Conservation (phyloP, 257 asterid genomes). For the Scutellaria barbata region DNA sequence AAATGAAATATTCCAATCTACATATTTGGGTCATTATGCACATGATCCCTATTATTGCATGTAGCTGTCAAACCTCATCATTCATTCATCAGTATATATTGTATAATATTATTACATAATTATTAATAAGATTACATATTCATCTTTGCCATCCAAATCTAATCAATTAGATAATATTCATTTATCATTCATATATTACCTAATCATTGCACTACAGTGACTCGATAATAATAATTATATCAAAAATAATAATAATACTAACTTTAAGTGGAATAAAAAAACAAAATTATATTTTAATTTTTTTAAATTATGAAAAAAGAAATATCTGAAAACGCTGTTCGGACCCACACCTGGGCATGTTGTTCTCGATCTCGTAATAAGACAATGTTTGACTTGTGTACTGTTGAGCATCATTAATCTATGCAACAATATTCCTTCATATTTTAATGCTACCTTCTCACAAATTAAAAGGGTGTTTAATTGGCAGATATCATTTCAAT, state of each 20-base stretch:
- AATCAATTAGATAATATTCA: background rate
- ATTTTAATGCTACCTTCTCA: constrained; percentile 39
- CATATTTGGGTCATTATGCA: constrained; percentile 36
- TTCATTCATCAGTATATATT: constrained; percentile 29
- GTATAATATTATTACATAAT: background rate
- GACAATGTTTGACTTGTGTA: constrained; percentile 47
- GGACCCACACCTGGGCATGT: constrained; percentile 47
- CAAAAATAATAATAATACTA: background rate
- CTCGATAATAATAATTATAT: background rate
- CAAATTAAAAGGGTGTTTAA: constrained; percentile 27
- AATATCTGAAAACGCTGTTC: background rate
- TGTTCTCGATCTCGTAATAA: constrained; percentile 36
- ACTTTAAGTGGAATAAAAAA: background rate
- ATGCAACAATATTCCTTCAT: constrained; percentile 29
- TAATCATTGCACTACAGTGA: constrained; percentile 34
- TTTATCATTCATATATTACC: constrained; percentile 26
- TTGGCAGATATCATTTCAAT: background rate
- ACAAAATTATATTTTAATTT: background rate
- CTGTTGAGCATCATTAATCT: constrained; percentile 34
- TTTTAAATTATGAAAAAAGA: background rate
- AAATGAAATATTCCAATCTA: constrained; percentile 32
- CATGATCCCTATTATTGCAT: constrained; percentile 34
- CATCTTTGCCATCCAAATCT: constrained; percentile 11
- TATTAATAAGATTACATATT: too few species aligned
- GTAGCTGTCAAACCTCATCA: constrained; percentile 36